Evolutionary conservation across 2,329 filamentous ascomycete genomes (phyloP), one percentile per base, ranked within the genome.

Genomic region (Epichloe coenophiala): DNA sequence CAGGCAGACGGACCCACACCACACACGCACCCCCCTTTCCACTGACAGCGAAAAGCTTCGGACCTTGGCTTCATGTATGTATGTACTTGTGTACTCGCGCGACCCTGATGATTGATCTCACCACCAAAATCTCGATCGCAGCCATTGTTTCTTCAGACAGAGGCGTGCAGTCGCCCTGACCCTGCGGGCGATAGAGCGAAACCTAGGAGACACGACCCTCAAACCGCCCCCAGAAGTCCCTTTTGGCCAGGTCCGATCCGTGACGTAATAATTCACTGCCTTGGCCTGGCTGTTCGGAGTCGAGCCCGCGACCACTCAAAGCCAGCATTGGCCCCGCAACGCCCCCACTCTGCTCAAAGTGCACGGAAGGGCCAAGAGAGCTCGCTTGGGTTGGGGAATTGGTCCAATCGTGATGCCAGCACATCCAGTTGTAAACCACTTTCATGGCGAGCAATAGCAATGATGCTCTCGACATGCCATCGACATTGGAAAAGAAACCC

Each of bases 71-170:
- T 17, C 21, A n/a, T 15, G 5, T 33, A 12, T 33, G 38, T 7
- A 33, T 37, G 15, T 38, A 21, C n/a, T 27, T 7, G 12, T 12
- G 37, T 19, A 38, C 23, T 38, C 15, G 37, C 27, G 44, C 39
- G 53, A 61, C 61, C 61, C 58, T 61, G 59, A 8, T 27, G 27
- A 27, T 27, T 8, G 27, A 63, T 60, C 59, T 55, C 57, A 56
- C 52, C 59, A 56, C 54, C 55, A 54, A 55, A 59, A 60, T 60
- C 61, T 64, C 62, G 61, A 65, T 65, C 54, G 54, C 53, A 44
- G 50, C 41, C 13, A 21, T 5, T 11, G 45, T 47, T 39, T n/a
- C 36, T 27, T 12, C 19, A 15, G 15, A 40, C 39, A 13, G 12
- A 15, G 21, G 35, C 19, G 35, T n/a, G 13, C 36, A 15, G 38